Evolutionary conservation across 2,329 filamentous ascomycete genomes (phyloP).

Genomic region (Phyllosticta ampelicida): DNA sequence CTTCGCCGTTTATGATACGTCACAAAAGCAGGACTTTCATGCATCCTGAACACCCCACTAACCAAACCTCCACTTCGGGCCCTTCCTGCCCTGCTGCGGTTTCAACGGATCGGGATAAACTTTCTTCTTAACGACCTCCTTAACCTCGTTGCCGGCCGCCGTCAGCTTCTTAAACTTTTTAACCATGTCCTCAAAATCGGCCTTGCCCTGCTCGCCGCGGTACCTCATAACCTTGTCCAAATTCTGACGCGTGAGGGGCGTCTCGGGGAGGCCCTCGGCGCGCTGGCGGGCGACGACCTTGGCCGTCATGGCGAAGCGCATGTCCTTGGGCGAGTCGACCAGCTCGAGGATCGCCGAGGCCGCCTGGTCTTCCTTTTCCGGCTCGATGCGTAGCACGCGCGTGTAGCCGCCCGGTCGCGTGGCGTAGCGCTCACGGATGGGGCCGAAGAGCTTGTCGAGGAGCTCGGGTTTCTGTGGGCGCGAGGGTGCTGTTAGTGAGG

Average conservation of each 20-base stretch:
- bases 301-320: slow-evolving; percentile 90
- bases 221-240: slow-evolving; percentile 73
- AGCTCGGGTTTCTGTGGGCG: slow-evolving; percentile 37
- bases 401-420: slow-evolving; percentile 84
- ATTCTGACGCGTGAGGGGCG: slow-evolving; percentile 66
- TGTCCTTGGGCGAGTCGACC: slow-evolving; percentile 86
- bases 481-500: slow-evolving; percentile 43
- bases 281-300: slow-evolving; percentile 60
- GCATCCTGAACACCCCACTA: too few species aligned
- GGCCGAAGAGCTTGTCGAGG: slow-evolving; percentile 79
- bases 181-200: slow-evolving; percentile 54
- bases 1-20: neutral
- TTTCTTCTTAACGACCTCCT: slow-evolving; percentile 1
- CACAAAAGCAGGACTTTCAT: too few species aligned
- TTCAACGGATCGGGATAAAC: slow-evolving; percentile 10
- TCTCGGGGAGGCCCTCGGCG: slow-evolving; percentile 43
- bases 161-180: slow-evolving; percentile 23
- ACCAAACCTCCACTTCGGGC: neutral
- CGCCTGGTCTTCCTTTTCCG: slow-evolving; percentile 78
- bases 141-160: slow-evolving; percentile 4
- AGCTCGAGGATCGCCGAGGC: slow-evolving; percentile 85
- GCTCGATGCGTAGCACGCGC: slow-evolving; percentile 83
- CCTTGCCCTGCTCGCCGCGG: slow-evolving; percentile 50
- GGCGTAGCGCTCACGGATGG: slow-evolving; percentile 68
- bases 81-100: slow-evolving; percentile 7